Evolutionary conservation across 305 asterid genomes (phyloP).

Genomic region (Caryopteris hybrid): DNA sequence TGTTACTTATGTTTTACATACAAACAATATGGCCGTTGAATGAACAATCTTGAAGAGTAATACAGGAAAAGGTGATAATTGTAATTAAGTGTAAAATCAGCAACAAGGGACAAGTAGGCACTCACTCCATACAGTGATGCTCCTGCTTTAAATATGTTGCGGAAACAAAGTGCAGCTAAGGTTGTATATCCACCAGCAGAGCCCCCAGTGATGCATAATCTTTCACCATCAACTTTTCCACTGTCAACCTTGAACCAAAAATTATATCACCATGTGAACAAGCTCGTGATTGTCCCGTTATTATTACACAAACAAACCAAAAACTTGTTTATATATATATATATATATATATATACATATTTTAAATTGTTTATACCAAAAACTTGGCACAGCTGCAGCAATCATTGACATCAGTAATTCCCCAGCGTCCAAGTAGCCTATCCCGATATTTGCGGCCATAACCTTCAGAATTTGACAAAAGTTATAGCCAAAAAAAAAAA

Average conservation of each 20-base stretch:
- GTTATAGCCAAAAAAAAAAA: not conserved
- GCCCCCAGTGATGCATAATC: conserved; percentile 93
- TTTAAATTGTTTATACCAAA: conserved; percentile 57
- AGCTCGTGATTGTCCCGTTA: not conserved
- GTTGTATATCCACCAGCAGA: conserved; percentile 99
- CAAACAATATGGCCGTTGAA: not conserved
- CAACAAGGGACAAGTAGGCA: conserved; percentile 25
- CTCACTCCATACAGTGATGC: conserved; percentile 95
- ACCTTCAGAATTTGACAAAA: conserved; percentile 48
- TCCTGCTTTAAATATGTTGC: conserved; percentile 81
- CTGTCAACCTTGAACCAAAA: conserved; percentile 56
- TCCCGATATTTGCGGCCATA: conserved; percentile 93
- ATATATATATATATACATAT: too few relatives aligned
- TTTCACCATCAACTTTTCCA: conserved; percentile 81
- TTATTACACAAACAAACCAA: too few relatives aligned
- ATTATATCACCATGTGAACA: conserved; percentile 3
- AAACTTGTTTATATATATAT: too few relatives aligned
- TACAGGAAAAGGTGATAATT: not conserved
- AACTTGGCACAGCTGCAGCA: conserved; percentile 95
- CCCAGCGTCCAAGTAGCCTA: conserved; percentile 80
- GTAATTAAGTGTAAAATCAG: not conserved
- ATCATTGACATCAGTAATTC: conserved; percentile 89
- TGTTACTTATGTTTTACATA: not conserved
- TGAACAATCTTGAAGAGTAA: not conserved
- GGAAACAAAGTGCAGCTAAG: conserved; percentile 90